Conservation (phyloP, 2,329 filamentous ascomycete species). For the Helminthosporium solani region DNA sequence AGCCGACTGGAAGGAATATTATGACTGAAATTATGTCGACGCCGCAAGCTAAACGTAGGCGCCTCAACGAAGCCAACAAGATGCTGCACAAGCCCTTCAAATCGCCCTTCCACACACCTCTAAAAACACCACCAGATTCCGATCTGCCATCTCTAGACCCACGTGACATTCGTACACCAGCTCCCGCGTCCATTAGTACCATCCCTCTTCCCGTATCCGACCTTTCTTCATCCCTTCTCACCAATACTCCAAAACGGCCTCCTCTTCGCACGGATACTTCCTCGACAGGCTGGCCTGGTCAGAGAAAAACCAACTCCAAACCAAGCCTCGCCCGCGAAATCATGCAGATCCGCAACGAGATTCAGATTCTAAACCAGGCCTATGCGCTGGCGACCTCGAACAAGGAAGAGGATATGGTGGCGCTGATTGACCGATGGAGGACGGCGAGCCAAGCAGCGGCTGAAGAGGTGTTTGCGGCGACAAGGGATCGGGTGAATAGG, state of each 20-base stretch:
- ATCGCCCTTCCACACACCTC: slow-evolving; percentile 61
- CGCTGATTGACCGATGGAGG: slow-evolving; percentile 62
- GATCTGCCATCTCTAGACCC: slow-evolving; percentile 30
- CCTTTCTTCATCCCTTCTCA: neutral
- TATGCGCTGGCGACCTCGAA: slow-evolving; percentile 34
- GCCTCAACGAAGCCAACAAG: slow-evolving; percentile 58
- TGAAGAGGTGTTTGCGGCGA: slow-evolving; percentile 64
- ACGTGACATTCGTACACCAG: slow-evolving; percentile 5
- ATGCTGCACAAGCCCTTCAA: slow-evolving; percentile 70
- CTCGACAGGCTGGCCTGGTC: slow-evolving; percentile 14
- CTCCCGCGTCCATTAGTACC: neutral
- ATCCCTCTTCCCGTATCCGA: slow-evolving; percentile 5
- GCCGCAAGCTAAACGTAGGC: slow-evolving; percentile 62
- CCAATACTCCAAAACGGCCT: neutral
- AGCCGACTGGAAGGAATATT: neutral
- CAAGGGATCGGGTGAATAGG: slow-evolving; percentile 60
- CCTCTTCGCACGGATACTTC: slow-evolving; percentile 19
- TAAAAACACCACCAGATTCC: slow-evolving; percentile 25
- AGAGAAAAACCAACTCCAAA: slow-evolving; percentile 20
- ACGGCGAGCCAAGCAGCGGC: slow-evolving; percentile 61
- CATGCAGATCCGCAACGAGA: slow-evolving; percentile 38
- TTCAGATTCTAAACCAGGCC: slow-evolving; percentile 47
- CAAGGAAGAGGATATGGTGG: slow-evolving; percentile 57
- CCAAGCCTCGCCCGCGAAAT: slow-evolving; percentile 34
- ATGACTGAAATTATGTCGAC: slow-evolving; percentile 46